These are phyloP conservation scores for Theileria equi DNA, from an alignment of 169 alveolate genomes.

Conservation along the genomic window DNA sequence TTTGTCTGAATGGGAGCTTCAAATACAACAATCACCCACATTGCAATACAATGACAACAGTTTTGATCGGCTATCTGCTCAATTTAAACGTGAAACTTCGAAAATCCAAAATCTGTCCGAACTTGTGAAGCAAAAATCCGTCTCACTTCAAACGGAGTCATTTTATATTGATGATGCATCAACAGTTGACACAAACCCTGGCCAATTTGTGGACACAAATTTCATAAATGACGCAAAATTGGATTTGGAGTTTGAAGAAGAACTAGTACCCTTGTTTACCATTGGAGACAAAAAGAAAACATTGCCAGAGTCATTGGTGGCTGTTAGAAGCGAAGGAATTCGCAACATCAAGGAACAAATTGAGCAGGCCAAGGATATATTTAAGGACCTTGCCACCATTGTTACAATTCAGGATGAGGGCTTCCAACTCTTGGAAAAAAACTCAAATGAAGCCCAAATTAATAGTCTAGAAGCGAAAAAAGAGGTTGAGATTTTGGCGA, in stretches of 20 bases:
- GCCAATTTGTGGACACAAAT: conserved; percentile 26
- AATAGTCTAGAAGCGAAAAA: conserved; percentile 32
- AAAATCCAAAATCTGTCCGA: conserved; percentile 22
- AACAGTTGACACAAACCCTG: conserved; percentile 6
- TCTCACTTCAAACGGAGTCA: neutral
- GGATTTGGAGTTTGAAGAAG: conserved; percentile 8
- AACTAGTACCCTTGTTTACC: conserved; percentile 7
- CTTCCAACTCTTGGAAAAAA: conserved; percentile 32
- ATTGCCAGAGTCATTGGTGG: conserved; percentile 45
- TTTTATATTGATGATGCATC: conserved; percentile 18
- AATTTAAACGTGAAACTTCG: conserved; percentile 51
- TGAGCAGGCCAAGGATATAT: conserved; percentile 55
- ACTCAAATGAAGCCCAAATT: conserved; percentile 12
- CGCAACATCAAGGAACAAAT: conserved; percentile 30
- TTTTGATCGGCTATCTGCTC: conserved; percentile 29
- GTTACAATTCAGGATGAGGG: conserved; percentile 65
- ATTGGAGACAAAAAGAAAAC: neutral
- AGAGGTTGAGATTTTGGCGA: conserved; percentile 27
- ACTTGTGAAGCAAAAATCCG: conserved; percentile 15
- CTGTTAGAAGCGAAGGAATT: conserved; percentile 41
- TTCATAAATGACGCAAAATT: conserved; percentile 39
- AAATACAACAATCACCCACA: conserved; percentile 49
- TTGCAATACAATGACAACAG: conserved; percentile 6
- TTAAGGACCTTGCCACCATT: conserved; percentile 53
- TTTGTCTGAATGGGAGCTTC: conserved; percentile 52